Evolutionary conservation across 768 basidiomycete species (phyloP).

Genomic region (Mycena chlorophos): DNA sequence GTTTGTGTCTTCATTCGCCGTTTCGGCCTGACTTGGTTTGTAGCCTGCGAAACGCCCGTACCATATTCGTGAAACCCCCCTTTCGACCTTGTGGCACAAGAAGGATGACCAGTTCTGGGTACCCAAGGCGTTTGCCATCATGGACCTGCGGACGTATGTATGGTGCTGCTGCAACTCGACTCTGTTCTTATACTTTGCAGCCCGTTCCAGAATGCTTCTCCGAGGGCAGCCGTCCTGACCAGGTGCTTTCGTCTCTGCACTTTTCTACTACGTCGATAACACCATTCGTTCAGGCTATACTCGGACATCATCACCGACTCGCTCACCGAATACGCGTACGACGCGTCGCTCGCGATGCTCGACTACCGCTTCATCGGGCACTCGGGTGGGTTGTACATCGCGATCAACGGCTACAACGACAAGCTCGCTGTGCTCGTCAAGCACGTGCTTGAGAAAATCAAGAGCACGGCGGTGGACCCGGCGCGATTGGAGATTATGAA

Average conservation of each 20-base stretch:
- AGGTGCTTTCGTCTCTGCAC: conserved; percentile 42
- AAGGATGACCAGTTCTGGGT: conserved; percentile 97
- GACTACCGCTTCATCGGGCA: conserved; percentile 66
- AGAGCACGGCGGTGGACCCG: conserved; percentile 60
- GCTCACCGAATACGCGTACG: conserved; percentile 87
- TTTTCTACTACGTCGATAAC: conserved; percentile 4
- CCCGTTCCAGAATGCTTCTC: conserved; percentile 57
- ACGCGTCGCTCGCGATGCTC: conserved; percentile 90
- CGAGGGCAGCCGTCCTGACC: conserved; percentile 73
- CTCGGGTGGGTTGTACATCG: conserved; percentile 65
- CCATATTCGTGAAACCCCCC: conserved; percentile 68
- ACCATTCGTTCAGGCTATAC: conserved; percentile 55
- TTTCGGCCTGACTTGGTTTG: conserved; percentile 8
- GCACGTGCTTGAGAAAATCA: conserved; percentile 70
- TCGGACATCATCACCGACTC: conserved; percentile 85
- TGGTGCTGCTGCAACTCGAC: neutral
- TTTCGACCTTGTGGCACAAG: conserved; percentile 90
- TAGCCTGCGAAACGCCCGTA: conserved; percentile 77
- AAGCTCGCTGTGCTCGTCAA: conserved; percentile 76
- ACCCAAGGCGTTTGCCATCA: conserved; percentile 77
- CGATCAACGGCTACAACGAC: conserved; percentile 87
- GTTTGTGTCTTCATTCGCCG: conserved; percentile 12
- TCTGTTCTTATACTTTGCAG: conserved; percentile 34
- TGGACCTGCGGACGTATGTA: conserved; percentile 73
- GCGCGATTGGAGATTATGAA: conserved; percentile 79